Evolutionary conservation across 805 yeast genomes (phyloP).

Genomic region (Candida fluviatilis): DNA sequence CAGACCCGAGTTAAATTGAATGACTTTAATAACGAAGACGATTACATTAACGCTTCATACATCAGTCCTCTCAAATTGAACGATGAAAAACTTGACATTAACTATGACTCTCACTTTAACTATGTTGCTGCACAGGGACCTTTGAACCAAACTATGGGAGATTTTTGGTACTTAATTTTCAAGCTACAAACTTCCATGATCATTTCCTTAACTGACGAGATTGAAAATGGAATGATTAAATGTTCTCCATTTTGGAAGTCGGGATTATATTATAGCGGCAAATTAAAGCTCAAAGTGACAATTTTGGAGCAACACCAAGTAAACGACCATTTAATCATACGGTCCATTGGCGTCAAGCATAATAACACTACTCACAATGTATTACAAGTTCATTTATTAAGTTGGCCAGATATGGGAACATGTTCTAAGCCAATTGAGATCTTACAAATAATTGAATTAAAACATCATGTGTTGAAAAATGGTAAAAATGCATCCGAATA

Average conservation of each 20-base stretch:
- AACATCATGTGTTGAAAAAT: constrained; percentile 13
- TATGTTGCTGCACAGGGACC: constrained; percentile 92
- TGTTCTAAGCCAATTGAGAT: constrained; percentile 54
- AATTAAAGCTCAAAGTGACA: constrained; percentile 20
- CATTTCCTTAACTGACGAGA: constrained; percentile 69
- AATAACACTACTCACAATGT: constrained; percentile 37
- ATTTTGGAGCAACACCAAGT: constrained; percentile 19
- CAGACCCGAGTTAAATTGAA: constrained; percentile 71
- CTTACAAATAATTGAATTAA: constrained; percentile 39
- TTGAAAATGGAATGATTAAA: constrained; percentile 74
- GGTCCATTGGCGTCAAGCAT: constrained; percentile 37
- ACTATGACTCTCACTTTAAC: constrained; percentile 10
- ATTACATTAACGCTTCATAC: constrained; percentile 88
- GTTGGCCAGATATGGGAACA: constrained; percentile 84
- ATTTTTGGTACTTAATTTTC: constrained; percentile 78
- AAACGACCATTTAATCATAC: constrained; percentile 19
- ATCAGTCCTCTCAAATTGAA: constrained; percentile 16
- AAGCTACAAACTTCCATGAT: constrained; percentile 63
- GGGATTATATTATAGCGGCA: constrained; percentile 44
- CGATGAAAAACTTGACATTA: background rate
- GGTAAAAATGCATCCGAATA: constrained; percentile 11
- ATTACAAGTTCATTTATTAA: constrained; percentile 68
- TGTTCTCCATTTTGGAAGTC: constrained; percentile 76
- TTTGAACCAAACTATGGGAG: constrained; percentile 62
- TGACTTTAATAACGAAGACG: constrained; percentile 21